Conservation (phyloP, 2,329 filamentous ascomycete species). For the Ascochyta clinopodiicola region DNA sequence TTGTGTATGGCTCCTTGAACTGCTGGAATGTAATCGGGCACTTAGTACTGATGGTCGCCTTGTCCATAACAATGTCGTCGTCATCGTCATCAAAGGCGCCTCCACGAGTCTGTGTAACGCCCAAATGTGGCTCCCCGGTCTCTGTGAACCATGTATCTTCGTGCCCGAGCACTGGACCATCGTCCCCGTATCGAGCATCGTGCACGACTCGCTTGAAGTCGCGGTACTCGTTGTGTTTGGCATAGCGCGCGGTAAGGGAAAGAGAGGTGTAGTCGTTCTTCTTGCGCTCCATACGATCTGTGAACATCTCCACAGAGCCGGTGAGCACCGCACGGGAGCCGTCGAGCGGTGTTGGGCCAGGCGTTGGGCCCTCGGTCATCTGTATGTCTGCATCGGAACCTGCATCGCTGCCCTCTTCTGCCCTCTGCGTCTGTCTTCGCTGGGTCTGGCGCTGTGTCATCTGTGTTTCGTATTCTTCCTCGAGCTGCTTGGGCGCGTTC, state of each 20-base stretch:
- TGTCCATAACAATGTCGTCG: constrained; percentile 72
- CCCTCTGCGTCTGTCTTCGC: constrained; percentile 19
- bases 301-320: constrained; percentile 48
- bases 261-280: constrained; percentile 53
- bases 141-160: constrained; percentile 69
- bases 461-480: constrained; percentile 43
- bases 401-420: constrained; percentile 22
- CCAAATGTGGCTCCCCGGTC: constrained; percentile 52
- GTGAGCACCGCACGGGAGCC: constrained; percentile 40
- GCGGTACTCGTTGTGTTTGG: constrained; percentile 65
- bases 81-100: constrained; percentile 61
- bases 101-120: constrained; percentile 45
- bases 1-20: constrained; percentile 72
- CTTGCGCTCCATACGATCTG: constrained; percentile 46
- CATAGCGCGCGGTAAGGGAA: constrained; percentile 57
- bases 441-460: constrained; percentile 45
- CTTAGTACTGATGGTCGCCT: constrained; percentile 68
- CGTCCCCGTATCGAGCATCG: constrained; percentile 63
- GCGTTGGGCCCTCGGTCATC: constrained; percentile 46
- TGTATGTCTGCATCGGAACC: constrained; percentile 46
- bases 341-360: constrained; percentile 48
- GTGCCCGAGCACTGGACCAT: constrained; percentile 61
- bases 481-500: constrained; percentile 40
- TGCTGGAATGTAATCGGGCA: constrained; percentile 72
- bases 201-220: constrained; percentile 68